These are phyloP conservation scores for Vigna nakashimae DNA, from an alignment of 306 rosid species.

Conservation along the genomic window DNA sequence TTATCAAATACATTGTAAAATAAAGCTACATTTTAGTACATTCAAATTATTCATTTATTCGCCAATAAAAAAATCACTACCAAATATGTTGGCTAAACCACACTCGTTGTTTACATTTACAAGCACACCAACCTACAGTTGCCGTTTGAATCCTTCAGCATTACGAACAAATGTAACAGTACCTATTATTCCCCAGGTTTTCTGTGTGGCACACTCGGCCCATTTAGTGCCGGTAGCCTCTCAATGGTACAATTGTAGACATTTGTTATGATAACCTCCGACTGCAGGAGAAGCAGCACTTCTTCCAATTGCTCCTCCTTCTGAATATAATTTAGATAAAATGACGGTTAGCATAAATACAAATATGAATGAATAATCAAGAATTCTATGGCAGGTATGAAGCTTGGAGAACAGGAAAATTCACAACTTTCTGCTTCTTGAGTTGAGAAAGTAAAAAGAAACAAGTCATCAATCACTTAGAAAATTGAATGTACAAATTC, in stretches of 20 bases:
- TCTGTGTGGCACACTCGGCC: neutral
- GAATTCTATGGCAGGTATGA: neutral
- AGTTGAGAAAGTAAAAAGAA: neutral
- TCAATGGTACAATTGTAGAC: slow-evolving; percentile 1
- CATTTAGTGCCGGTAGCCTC: neutral
- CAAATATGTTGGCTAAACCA: slow-evolving; percentile 6
- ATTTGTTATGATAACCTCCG: slow-evolving; percentile 1
- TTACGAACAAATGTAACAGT: neutral
- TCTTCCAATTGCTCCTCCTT: slow-evolving; percentile 26
- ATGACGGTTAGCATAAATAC: slow-evolving; percentile 28
- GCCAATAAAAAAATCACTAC: neutral
- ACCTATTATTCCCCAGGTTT: neutral
- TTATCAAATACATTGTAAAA: slow-evolving; percentile 11
- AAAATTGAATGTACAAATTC: slow-evolving; percentile 12
- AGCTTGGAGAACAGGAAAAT: slow-evolving; percentile 17
- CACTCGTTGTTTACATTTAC: neutral
- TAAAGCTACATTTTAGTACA: neutral
- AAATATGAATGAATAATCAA: slow-evolving; percentile 2
- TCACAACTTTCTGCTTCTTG: slow-evolving; percentile 8
- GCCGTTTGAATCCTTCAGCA: slow-evolving; percentile 19
- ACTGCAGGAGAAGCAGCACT: neutral
- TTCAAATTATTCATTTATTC: neutral
- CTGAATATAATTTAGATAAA: neutral
- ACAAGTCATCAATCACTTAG: neutral
- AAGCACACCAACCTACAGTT: slow-evolving; percentile 12